Evolutionary conservation across 805 yeast species (phyloP), one percentile per base, ranked within the genome.

Genomic region (Kurtzmaniella fragi): DNA sequence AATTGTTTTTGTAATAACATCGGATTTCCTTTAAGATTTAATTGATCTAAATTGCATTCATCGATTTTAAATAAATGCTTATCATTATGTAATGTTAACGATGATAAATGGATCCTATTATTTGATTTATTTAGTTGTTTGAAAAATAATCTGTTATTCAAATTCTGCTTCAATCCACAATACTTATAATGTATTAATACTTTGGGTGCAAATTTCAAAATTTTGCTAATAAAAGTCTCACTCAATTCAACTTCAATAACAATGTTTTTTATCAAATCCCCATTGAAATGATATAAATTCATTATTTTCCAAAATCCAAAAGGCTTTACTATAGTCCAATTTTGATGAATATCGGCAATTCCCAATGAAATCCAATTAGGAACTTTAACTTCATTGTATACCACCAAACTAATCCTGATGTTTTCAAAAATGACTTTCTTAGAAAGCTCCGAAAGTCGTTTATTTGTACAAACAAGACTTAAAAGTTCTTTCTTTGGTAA

Each of bases 401-500:
- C 17, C n/a, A n/a, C 14, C 15, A 17, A 12, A 23, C 8, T 29
- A 12, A 31, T 14, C 15, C 11, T 26, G 11, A 16, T 27, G 11
- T 27, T 29, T 23, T 16, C 16, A 17, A 37, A 28, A 3, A 30
- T 16, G 26, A 31, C n/a, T 3, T 27, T 20, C 17, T 34, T 23
- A 13, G 30, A 14, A 10, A 30, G 10, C n/a, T 28, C 23, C 6
- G 9, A 12, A 10, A 10, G 11, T 13, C 17, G 32, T 10, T 16
- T 31, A 34, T 23, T 40, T 11, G 28, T 37, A 7, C 23, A 20
- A 28, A 26, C 5, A 13, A 38, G 3, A 15, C 23, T 30, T 10
- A 38, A 13, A 5, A 44, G 32, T 31, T 44, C 48, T 9, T 33
- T 5, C 34, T 48, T 50, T 17, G 44, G 28, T 16, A 46, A 32